Evolutionary conservation across 345 rosid species (phyloP), one percentile per base, ranked within the genome.

Genomic region (Pistacia atlantica): DNA sequence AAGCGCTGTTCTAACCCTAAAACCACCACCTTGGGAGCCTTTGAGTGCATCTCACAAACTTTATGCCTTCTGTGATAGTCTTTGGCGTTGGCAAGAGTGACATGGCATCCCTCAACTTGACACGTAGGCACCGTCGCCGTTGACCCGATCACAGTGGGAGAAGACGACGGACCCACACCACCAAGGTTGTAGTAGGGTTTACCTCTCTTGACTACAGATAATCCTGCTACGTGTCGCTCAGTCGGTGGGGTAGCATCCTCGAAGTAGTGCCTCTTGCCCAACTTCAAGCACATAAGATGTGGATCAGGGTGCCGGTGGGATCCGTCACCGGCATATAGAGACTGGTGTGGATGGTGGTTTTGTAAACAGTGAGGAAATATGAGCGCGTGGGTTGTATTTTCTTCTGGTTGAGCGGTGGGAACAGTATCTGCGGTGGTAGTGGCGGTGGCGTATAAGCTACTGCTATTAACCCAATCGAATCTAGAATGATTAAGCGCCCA

Each of bases 51-150:
- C 82, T 88, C 98, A 35, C 98, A 93, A 59, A 93, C 93, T 79
- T 89, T 91, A 77, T 93, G 98, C 80, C 92, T 87, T 71, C 87
- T 80, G 73, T 93, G 93, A 85, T 93, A 93, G 60, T 87, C 93
- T 80, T 90, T 93, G 4, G 91, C 89, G 72, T 86, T 82, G 3
- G 85, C 75, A 75, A 93, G 85, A 48, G 80, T 86, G 72, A 82
- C 86, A 10, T 87, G 77, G 82, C 98, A 93, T 3, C 92, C 98
- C 72, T 91, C 93, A 52, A 92, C 89, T 54, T 90, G 98, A 84
- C 98, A 93, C 78, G 88, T 84, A 0, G 92, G 87, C 38, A 85
- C 88, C 37, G 70, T 16, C 52, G 67, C 69, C 56, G 80, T 5
- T 8, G 81, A 17, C 63, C 55, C 80, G 59, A 17, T 38, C 70